Conservation (phyloP, 306 rosid species). For the Lathyrus tuberosus region DNA sequence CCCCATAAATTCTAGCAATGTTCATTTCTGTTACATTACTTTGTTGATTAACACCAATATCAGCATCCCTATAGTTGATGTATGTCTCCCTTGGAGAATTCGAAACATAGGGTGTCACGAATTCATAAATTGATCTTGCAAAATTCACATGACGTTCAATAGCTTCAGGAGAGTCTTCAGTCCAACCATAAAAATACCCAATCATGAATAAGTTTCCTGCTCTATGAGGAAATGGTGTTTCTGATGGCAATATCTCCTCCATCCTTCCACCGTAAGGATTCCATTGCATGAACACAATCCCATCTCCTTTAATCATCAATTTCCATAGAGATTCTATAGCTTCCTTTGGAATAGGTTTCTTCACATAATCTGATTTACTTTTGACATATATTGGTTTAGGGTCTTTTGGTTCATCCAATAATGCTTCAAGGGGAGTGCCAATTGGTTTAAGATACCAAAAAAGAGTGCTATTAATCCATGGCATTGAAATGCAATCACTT, state of each 20-base stretch:
- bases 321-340: conserved; percentile 25
- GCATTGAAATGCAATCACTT: conserved; percentile 45
- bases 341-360: conserved; percentile 35
- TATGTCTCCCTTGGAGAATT: conserved; percentile 32
- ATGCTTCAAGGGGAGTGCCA: conserved; percentile 25
- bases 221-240: conserved; percentile 50
- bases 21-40: conserved; percentile 3
- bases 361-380: conserved; percentile 40
- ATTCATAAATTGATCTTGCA: conserved; percentile 3
- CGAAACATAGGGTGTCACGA: conserved; percentile 36
- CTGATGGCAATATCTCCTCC: conserved; percentile 16
- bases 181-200: conserved; percentile 12
- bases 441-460: neutral
- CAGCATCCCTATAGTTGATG: conserved; percentile 42
- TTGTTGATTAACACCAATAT: conserved; percentile 40
- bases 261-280: conserved; percentile 51
- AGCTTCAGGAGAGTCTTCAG: neutral
- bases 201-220: conserved; percentile 43
- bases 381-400: rapidly evolving
- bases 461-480: conserved; percentile 50
- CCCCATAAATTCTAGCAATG: conserved; percentile 22
- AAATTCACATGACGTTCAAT: neutral
- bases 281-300: conserved; percentile 18
- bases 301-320: conserved; percentile 15
- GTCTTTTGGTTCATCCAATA: neutral